Conservation (phyloP, 75 land plant species). For the Sequoiadendron giganteum region DNA sequence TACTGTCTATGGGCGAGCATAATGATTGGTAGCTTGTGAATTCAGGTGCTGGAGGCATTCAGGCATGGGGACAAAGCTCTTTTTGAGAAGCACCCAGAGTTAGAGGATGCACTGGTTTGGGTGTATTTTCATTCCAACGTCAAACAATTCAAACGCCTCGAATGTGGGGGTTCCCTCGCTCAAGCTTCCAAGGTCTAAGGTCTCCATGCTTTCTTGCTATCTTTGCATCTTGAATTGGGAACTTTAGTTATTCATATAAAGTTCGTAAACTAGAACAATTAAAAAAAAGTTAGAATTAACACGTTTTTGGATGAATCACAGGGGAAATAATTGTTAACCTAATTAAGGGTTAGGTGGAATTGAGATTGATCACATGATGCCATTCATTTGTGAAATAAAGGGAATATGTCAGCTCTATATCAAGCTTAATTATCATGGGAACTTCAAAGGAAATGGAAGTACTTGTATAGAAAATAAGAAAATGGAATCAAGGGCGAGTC, state of each 20-base stretch:
- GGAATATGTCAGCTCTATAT: too few species aligned
- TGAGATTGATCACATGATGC: too few species aligned
- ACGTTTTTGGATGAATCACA: too few species aligned
- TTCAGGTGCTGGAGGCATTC: slow-evolving; percentile 72
- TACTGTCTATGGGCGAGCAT: neutral
- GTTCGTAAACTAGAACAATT: neutral
- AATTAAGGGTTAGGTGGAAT: too few species aligned
- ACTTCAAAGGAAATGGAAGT: too few species aligned
- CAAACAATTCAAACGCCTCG: slow-evolving; percentile 72
- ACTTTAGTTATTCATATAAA: neutral
- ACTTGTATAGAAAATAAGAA: too few species aligned
- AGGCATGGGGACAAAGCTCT: slow-evolving; percentile 60
- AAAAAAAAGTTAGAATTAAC: neutral
- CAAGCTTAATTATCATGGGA: too few species aligned
- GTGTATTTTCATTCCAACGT: slow-evolving; percentile 91
- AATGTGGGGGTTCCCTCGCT: slow-evolving; percentile 89
- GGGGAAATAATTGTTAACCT: too few species aligned
- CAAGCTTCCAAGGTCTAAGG: slow-evolving; percentile 38
- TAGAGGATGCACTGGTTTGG: slow-evolving; percentile 76
- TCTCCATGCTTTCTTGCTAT: neutral
- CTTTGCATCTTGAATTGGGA: neutral
- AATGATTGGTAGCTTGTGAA: neutral
- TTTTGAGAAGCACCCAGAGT: slow-evolving; percentile 47
- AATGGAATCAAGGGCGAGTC: too few species aligned
- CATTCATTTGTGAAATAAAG: too few species aligned